phyloP scores from a whole-genome alignment of 495 filamentous ascomycete species.

The Neurospora sp. region DNA sequence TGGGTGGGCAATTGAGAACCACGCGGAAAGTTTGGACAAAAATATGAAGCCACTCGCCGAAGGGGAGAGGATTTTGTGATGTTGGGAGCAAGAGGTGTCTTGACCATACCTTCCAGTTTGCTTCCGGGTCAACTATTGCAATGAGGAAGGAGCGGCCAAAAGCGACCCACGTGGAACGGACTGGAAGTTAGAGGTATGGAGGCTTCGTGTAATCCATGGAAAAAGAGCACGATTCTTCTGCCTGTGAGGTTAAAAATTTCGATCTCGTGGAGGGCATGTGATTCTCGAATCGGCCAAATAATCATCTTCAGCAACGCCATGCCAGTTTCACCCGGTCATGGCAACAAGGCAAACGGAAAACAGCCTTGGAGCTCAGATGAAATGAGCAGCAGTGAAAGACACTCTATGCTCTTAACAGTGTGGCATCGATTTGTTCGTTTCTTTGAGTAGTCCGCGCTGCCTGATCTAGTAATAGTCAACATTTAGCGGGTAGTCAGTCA shows the following conservation, averaged over 20 bases:
- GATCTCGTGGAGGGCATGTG: not conserved
- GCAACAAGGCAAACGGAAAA: not conserved
- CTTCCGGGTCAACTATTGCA: not conserved
- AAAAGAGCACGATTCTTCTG: not conserved
- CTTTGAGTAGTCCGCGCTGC: not conserved
- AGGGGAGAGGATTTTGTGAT: not conserved
- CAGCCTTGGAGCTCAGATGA: not conserved
- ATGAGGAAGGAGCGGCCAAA: not conserved
- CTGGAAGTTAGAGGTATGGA: not conserved
- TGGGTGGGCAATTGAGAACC: not conserved
- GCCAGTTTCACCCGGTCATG: not conserved
- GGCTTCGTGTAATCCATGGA: not conserved
- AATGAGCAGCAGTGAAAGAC: not conserved
- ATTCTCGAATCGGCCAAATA: not conserved
- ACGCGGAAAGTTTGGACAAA: not conserved
- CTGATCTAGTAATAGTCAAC: not conserved
- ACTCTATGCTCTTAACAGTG: not conserved
- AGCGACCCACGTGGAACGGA: not conserved
- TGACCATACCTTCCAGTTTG: not conserved
- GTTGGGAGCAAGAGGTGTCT: not conserved
- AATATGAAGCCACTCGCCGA: not conserved
- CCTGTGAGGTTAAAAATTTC: not conserved
- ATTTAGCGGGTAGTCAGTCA: not conserved
- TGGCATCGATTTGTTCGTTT: not conserved
- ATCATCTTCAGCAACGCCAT: not conserved